Conservation (phyloP, 139 green algal species). For the Chlorella vulgaris region DNA sequence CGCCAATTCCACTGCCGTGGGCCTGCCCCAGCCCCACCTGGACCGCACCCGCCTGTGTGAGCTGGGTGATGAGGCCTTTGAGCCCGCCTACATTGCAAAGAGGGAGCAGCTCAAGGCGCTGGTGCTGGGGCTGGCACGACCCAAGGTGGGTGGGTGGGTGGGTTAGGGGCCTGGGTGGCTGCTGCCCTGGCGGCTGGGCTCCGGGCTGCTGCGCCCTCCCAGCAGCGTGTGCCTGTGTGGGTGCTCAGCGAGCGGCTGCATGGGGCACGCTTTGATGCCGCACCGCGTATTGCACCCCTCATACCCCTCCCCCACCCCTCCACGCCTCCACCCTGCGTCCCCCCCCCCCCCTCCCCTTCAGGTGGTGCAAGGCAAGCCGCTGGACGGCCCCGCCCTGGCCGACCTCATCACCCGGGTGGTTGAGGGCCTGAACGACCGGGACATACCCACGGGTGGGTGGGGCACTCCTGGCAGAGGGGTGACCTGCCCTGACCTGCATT, state of each 20-base stretch:
- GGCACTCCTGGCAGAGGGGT: neutral
- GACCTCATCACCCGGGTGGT: slow-evolving; percentile 61
- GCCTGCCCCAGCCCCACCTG: slow-evolving; percentile 86
- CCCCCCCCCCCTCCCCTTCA: neutral
- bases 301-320: neutral
- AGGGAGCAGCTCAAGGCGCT: slow-evolving; percentile 37
- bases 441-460: slow-evolving; percentile 66
- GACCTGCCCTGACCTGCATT: neutral
- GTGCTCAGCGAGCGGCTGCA: no score
- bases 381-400: slow-evolving; percentile 58
- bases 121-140: slow-evolving; percentile 49
- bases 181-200: neutral
- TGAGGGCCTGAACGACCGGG: slow-evolving; percentile 68
- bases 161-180: no score
- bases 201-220: neutral
- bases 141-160: no score
- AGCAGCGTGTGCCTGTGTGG: neutral
- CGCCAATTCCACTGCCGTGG: slow-evolving; percentile 71
- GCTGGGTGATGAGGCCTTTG: slow-evolving; percentile 54
- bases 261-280: no score
- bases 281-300: neutral
- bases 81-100: slow-evolving; percentile 52
- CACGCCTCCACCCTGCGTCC: neutral
- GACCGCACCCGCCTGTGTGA: slow-evolving; percentile 79
- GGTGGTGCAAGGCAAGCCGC: slow-evolving; percentile 43